Evolutionary conservation across 2,329 filamentous ascomycete genomes (phyloP).

Genomic region (Capronia coronata): DNA sequence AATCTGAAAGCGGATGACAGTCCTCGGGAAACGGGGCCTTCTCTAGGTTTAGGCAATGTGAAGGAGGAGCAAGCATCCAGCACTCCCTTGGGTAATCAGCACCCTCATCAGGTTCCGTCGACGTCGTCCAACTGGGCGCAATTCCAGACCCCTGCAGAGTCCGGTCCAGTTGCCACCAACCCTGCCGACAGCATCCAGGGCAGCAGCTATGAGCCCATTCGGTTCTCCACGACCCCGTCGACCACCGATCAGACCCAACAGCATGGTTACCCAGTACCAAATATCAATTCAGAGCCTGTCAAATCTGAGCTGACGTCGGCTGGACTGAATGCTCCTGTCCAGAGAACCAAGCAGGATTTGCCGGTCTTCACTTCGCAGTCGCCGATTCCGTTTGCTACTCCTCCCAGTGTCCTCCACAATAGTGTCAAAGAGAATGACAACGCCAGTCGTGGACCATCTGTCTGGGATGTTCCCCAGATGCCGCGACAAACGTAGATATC

Average conservation of each 20-base stretch:
- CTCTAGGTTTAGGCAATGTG: not conserved
- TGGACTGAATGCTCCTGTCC: conserved; percentile 2
- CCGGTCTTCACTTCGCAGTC: conserved; percentile 46
- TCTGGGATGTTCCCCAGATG: not conserved
- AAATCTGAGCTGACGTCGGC: conserved; percentile 1
- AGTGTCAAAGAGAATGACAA: not conserved
- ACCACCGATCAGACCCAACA: not conserved
- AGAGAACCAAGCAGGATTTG: conserved; percentile 39
- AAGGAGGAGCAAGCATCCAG: not conserved
- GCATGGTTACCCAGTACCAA: not conserved
- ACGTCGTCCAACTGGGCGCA: not conserved
- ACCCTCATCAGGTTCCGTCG: not conserved
- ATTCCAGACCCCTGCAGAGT: not conserved
- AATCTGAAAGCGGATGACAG: not conserved
- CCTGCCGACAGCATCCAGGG: not conserved
- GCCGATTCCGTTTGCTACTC: conserved; percentile 38
- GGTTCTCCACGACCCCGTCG: not conserved
- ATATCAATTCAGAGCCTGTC: not conserved
- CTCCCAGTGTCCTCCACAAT: not conserved
- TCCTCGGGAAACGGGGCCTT: not conserved
- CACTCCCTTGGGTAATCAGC: not conserved
- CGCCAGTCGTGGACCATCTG: not conserved
- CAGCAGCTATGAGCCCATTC: no score
- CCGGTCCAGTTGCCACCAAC: not conserved
- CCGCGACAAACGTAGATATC: not conserved